Conservation (phyloP, 352 stramenopile genomes). For the Phytophthora hibernalis region DNA sequence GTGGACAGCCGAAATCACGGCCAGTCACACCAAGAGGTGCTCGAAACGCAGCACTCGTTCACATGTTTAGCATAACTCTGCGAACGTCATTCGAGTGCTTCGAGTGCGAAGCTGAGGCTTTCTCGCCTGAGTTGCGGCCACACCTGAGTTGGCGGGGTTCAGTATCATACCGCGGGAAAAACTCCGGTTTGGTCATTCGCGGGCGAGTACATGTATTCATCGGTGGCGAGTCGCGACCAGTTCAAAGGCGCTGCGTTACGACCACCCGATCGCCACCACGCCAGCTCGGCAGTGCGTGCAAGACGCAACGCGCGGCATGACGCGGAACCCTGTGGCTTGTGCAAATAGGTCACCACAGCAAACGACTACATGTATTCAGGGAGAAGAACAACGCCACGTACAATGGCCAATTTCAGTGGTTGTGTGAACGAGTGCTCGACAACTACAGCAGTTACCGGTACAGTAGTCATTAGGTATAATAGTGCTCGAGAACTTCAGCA, state of each 20-base stretch:
- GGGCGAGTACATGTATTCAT: not conserved
- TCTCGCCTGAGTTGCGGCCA: not conserved
- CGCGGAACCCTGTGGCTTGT: too few relatives aligned
- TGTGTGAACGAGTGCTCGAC: too few relatives aligned
- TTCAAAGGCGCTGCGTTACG: conserved; percentile 3
- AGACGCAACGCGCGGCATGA: too few relatives aligned
- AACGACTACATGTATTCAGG: too few relatives aligned
- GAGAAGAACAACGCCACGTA: too few relatives aligned
- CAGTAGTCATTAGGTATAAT: too few relatives aligned
- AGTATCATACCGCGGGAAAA: not conserved
- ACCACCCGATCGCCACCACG: conserved; percentile 18
- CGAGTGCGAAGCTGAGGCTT: not conserved
- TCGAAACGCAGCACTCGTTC: not conserved
- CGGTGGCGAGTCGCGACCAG: not conserved
- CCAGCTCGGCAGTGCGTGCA: not conserved
- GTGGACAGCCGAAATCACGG: conserved; percentile 23
- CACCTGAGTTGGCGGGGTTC: not conserved
- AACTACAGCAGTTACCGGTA: too few relatives aligned
- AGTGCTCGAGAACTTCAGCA: too few relatives aligned
- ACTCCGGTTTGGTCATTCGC: not conserved
- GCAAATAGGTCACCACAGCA: too few relatives aligned
- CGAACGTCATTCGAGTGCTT: not conserved
- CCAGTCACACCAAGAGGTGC: conserved; percentile 2
- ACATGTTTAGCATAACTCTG: not conserved
- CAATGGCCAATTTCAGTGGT: too few relatives aligned